Evolutionary conservation across 73 alveolate genomes (phyloP).

Genomic region (Tetrahymena borealis): DNA sequence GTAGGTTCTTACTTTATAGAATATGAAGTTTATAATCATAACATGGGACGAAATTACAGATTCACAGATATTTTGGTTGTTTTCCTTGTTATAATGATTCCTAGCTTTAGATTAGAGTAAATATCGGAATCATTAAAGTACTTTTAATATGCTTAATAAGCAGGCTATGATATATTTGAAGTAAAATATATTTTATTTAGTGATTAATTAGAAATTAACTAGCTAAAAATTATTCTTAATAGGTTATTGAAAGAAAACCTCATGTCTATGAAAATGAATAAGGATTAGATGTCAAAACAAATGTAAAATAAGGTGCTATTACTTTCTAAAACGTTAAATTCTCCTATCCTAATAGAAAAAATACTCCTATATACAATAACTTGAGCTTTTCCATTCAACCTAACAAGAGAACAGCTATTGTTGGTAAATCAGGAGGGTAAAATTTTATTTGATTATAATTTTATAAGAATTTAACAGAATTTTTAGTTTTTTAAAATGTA

Average conservation of each 20-base stretch:
- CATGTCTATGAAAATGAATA: background rate
- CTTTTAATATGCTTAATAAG: background rate
- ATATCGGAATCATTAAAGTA: background rate
- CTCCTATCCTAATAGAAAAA: conserved; percentile 71
- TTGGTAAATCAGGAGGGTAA: conserved; percentile 89
- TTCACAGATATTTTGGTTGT: background rate
- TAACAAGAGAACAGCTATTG: conserved; percentile 67
- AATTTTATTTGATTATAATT: conserved; percentile 13
- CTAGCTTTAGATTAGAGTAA: background rate
- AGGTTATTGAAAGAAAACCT: background rate
- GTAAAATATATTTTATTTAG: background rate
- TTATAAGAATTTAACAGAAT: too few relatives aligned
- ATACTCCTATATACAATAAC: conserved; percentile 41
- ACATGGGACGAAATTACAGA: background rate
- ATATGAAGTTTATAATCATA: background rate
- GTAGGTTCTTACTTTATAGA: background rate
- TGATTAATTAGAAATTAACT: background rate
- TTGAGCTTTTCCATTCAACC: conserved; percentile 50
- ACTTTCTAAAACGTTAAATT: conserved; percentile 67
- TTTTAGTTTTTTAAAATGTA: too few relatives aligned
- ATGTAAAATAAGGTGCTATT: conserved; percentile 51
- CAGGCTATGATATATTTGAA: background rate
- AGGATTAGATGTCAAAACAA: background rate
- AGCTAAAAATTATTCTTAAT: too few relatives aligned
- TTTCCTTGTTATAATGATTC: background rate